phyloP scores from a whole-genome alignment of 305 asterid genomes.

The Solanum hybrid region DNA sequence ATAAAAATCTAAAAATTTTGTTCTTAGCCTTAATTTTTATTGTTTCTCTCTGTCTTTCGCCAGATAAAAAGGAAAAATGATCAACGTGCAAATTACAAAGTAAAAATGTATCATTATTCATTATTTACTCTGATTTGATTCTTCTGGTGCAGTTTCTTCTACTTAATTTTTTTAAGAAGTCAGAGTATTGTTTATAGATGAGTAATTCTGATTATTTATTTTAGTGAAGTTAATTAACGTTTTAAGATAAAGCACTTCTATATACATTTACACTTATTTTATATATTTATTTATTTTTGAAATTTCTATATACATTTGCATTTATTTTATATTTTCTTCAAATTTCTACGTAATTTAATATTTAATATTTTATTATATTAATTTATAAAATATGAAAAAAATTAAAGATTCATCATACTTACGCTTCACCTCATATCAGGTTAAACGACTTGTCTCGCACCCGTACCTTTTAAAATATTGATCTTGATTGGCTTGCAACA shows the following conservation, averaged over 20 bases:
- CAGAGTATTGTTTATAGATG: background rate
- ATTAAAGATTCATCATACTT: background rate
- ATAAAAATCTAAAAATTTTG: background rate
- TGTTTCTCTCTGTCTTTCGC: background rate
- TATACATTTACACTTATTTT: background rate
- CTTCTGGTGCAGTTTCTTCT: background rate
- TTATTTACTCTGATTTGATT: background rate
- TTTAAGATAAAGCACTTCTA: background rate
- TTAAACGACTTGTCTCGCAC: background rate
- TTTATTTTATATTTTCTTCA: background rate
- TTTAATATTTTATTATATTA: background rate
- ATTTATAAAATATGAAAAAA: background rate
- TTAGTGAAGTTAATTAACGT: background rate
- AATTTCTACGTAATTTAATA: background rate
- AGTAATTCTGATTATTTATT: background rate
- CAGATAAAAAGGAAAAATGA: background rate
- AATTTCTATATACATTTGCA: background rate
- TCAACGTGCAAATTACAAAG: background rate
- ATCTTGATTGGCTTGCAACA: background rate
- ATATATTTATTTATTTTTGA: too few relatives aligned
- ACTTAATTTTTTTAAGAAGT: background rate
- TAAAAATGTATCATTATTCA: background rate
- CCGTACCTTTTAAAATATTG: background rate
- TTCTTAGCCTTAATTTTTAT: background rate
- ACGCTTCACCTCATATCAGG: background rate